Percentiles rank a stretch among this genome's conserved stretches.
phyloP scores from a whole-genome alignment of 1,139 yeast species.

The Geotrichum macrosporum region DNA sequence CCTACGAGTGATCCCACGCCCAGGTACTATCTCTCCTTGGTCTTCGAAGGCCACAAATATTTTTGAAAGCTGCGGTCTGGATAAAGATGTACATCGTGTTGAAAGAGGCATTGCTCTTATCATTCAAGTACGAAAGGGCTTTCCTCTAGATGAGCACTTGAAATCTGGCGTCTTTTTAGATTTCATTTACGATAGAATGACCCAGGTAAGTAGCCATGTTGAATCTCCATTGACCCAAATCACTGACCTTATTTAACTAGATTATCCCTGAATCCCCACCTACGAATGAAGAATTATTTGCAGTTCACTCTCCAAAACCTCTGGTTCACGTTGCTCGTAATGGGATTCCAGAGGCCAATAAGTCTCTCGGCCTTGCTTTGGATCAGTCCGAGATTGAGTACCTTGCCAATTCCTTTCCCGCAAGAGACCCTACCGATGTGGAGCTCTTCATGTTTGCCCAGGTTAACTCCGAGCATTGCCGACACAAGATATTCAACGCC shows the following conservation, averaged over 20 bases:
- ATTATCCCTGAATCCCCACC: constrained; percentile 53
- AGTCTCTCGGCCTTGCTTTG: constrained; percentile 81
- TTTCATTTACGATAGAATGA: constrained; percentile 90
- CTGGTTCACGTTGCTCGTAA: constrained; percentile 60
- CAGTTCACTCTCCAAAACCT: constrained; percentile 79
- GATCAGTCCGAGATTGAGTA: constrained; percentile 92
- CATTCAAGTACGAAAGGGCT: constrained; percentile 63
- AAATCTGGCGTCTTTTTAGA: constrained; percentile 54
- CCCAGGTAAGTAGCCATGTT: constrained; percentile 63
- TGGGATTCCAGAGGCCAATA: constrained; percentile 71
- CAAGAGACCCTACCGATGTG: constrained; percentile 95
- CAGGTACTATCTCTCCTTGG: constrained; percentile 99
- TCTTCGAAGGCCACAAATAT: constrained; percentile 98
- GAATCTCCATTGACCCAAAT: too few species aligned
- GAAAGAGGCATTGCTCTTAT: constrained; percentile 85
- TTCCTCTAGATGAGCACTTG: constrained; percentile 56
- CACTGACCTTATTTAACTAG: constrained; percentile 20
- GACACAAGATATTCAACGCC: constrained; percentile 98
- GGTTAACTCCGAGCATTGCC: constrained; percentile 98
- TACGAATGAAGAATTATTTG: constrained; percentile 63
- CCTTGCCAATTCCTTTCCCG: constrained; percentile 65
- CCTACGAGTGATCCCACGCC: constrained; percentile 79
- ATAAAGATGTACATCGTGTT: constrained; percentile 64
- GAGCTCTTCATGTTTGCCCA: constrained; percentile 99
- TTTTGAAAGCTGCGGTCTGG: constrained; percentile 80